Evolutionary conservation across 371 early-diverging fungal genomes (phyloP).

Genomic region (Mycotypha africana): DNA sequence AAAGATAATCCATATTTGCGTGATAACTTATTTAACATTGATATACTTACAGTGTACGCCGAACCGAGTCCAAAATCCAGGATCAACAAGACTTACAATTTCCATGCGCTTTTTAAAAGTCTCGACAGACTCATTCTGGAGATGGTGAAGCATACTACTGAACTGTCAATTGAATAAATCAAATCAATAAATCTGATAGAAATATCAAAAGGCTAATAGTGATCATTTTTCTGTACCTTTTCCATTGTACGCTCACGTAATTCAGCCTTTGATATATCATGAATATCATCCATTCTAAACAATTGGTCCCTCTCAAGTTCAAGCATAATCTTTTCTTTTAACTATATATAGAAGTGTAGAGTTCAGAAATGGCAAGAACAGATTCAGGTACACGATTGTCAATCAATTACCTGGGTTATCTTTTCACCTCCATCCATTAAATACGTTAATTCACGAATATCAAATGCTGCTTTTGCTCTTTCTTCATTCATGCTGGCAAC

Average conservation of each 20-base stretch:
- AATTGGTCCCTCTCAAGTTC: conserved; percentile 88
- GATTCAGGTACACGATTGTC: no score
- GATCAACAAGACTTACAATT: conserved; percentile 75
- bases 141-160: conserved; percentile 67
- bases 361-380: not conserved
- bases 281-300: conserved; percentile 77
- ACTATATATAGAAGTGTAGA: conserved; percentile 19
- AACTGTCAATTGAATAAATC: conserved; percentile 25
- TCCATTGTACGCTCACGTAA: conserved; percentile 86
- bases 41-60: conserved; percentile 75
- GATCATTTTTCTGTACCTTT: conserved; percentile 41
- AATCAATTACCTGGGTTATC: conserved; percentile 41
- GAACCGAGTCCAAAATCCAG: conserved; percentile 89
- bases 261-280: conserved; percentile 70
- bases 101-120: conserved; percentile 79
- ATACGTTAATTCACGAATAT: conserved; percentile 73
- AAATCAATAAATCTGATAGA: no score
- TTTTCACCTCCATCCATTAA: conserved; percentile 77
- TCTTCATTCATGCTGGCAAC: conserved; percentile 57
- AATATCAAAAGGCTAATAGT: no score
- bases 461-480: conserved; percentile 71
- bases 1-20: not conserved
- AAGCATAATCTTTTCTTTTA: conserved; percentile 78
- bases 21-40: not conserved
- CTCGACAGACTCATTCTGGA: conserved; percentile 71